Base-by-base conservation (phyloP, 1,284 basidiomycete genomes). In the Moesziomyces sp. region DNA sequence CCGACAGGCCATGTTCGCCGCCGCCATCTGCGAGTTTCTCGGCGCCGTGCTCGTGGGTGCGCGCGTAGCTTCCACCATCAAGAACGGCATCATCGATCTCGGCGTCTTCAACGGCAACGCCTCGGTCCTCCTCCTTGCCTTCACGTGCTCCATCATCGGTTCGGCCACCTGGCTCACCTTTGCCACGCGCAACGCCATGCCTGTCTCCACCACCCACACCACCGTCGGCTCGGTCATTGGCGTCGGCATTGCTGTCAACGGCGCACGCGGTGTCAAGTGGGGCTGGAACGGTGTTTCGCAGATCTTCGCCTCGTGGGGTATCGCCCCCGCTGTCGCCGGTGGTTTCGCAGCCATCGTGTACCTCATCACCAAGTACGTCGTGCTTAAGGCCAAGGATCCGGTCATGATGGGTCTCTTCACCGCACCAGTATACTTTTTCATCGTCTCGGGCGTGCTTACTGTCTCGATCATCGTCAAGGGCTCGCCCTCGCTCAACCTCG, bases 171-270 rank as follows among this genome's bases (percentile, higher is more conserved):
- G 76, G 76, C 47, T 78, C 28, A 74, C 62, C 5, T 59, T 76
- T 28, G 68, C 73, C 14, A 78, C 73, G 3, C 49, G 61, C 9
- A 58, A 72, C 40, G 59, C 56, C 6, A 70, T 76, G 65, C 76
- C 73, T 13, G 76, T 78, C 16, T 72, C 68, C 14, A 76, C 73
- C 10, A 78, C 76, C 14, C 74, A 78, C 47, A 73, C 73, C 11
- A 64, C 74, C 11, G 58, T 78, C 38, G 73, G 73, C 5, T 55
- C 65, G 2, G 52, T 76, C 28, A 67, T 66, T 30, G 76, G 76
- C 23, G 66, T 76, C 6, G 76, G 76, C 13, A 54, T 78, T 14
- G 76, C 76, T 10, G 61, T 58, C 21, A 51, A 34, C 19, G 65
- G 74, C 35, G 65, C 43, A 2, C 54, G 35, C 10, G 59, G 54